Evolutionary conservation across 352 stramenopile genomes (phyloP).

Genomic region (Phytopythium litorale): DNA sequence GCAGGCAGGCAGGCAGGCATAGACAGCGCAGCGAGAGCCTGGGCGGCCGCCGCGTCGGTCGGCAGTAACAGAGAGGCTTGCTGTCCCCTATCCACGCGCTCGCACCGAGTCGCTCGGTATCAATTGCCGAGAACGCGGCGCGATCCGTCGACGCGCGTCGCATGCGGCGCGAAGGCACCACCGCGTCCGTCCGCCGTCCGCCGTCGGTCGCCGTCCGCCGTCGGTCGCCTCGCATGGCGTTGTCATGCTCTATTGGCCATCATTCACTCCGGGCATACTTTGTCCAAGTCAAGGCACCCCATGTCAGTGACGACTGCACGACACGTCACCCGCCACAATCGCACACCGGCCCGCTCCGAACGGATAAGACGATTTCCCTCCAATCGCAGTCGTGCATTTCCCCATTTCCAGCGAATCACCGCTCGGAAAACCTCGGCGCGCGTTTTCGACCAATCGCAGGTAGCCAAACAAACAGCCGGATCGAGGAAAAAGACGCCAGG

Average conservation of each 20-base stretch:
- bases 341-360: not conserved
- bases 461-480: not conserved
- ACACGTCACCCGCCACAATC: not conserved
- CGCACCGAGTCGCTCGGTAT: not conserved
- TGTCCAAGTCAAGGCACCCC: too few species aligned
- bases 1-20: not conserved
- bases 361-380: not conserved
- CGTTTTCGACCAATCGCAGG: constrained; percentile 3
- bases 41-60: too few species aligned
- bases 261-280: not conserved
- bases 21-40: too few species aligned
- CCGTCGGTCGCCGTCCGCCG: too few species aligned
- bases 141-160: constrained; percentile 1
- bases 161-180: constrained; percentile 2
- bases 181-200: not conserved
- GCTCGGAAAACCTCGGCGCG: too few species aligned
- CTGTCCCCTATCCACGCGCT: not conserved
- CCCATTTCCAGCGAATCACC: not conserved
- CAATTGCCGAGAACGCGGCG: not conserved
- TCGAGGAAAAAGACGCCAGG: not conserved
- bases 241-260: not conserved
- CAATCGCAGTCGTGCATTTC: not conserved
- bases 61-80: too few species aligned
- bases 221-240: too few species aligned
- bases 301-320: not conserved